Evolutionary conservation across 2,329 filamentous ascomycete species (phyloP).

Genomic region (Pochonia chlamydosporia): DNA sequence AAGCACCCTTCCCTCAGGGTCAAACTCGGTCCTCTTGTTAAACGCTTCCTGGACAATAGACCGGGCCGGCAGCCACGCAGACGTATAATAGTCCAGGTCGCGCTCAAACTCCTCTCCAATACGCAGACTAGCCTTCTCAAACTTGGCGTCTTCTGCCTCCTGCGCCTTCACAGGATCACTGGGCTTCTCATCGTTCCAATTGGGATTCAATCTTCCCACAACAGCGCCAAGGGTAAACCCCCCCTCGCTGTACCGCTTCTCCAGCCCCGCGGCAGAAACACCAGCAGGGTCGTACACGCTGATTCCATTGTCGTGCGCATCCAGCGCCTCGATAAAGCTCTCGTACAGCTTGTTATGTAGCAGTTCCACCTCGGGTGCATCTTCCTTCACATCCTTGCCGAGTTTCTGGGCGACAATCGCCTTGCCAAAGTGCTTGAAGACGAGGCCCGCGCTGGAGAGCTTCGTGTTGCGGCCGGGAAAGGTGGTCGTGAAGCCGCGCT

Average conservation of each 20-base stretch:
- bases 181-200: conserved; percentile 64
- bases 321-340: conserved; percentile 90
- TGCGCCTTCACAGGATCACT: conserved; percentile 52
- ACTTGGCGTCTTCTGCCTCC: conserved; percentile 73
- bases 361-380: conserved; percentile 62
- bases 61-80: conserved; percentile 83
- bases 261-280: conserved; percentile 62
- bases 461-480: conserved; percentile 84
- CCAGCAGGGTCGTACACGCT: conserved; percentile 69
- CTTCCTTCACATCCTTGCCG: conserved; percentile 46
- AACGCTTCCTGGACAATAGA: conserved; percentile 74
- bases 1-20: conserved; percentile 72
- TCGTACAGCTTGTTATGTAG: conserved; percentile 88
- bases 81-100: conserved; percentile 69
- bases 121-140: conserved; percentile 68
- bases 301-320: conserved; percentile 97
- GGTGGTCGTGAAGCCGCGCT: conserved; percentile 79
- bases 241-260: conserved; percentile 78
- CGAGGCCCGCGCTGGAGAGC: conserved; percentile 86
- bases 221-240: conserved; percentile 81
- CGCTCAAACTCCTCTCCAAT: conserved; percentile 86
- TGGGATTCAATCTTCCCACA: conserved; percentile 73
- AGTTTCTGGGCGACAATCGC: conserved; percentile 63
- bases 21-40: conserved; percentile 57
- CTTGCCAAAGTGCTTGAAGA: conserved; percentile 92